These are phyloP conservation scores for Cokeromyces recurvatus DNA, from an alignment of 371 early-diverging fungal species.

Conservation along the genomic window DNA sequence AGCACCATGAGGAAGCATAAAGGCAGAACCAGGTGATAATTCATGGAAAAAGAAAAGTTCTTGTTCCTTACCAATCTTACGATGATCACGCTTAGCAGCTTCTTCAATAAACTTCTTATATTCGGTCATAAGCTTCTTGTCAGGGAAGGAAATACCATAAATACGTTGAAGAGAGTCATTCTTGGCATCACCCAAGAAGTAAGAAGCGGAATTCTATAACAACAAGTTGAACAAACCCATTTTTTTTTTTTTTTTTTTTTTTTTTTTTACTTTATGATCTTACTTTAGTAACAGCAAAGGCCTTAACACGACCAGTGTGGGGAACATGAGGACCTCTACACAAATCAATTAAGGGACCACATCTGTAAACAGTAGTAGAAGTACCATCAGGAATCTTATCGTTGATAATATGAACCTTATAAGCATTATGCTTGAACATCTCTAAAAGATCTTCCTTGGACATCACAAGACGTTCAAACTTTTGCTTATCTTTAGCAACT, in stretches of 20 bases:
- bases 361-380: slow-evolving; percentile 96
- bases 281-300: slow-evolving; percentile 88
- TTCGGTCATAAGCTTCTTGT: slow-evolving; percentile 92
- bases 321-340: slow-evolving; percentile 99
- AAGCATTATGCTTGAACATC: slow-evolving; percentile 98
- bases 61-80: slow-evolving; percentile 94
- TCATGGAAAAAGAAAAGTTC: slow-evolving; percentile 98
- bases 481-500: slow-evolving; percentile 95
- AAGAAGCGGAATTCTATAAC: slow-evolving; percentile 87
- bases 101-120: slow-evolving; percentile 93
- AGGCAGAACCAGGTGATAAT: slow-evolving; percentile 94
- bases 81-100: slow-evolving; percentile 98
- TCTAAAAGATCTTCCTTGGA: slow-evolving; percentile 92
- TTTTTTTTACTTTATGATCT: neutral
- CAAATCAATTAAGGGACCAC: slow-evolving; percentile 98
- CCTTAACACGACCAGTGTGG: slow-evolving; percentile 92
- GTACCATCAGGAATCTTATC: slow-evolving; percentile 94
- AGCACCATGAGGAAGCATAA: slow-evolving; percentile 98
- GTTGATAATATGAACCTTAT: slow-evolving; percentile 92
- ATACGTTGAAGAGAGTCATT: slow-evolving; percentile 98
- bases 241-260: neutral
- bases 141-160: slow-evolving; percentile 99
- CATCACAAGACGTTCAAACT: slow-evolving; percentile 88
- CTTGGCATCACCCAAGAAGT: slow-evolving; percentile 97
- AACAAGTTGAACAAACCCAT: slow-evolving; percentile 11